Conservation (phyloP, 441 rosid species). For the Adansonia madagascariensis region DNA sequence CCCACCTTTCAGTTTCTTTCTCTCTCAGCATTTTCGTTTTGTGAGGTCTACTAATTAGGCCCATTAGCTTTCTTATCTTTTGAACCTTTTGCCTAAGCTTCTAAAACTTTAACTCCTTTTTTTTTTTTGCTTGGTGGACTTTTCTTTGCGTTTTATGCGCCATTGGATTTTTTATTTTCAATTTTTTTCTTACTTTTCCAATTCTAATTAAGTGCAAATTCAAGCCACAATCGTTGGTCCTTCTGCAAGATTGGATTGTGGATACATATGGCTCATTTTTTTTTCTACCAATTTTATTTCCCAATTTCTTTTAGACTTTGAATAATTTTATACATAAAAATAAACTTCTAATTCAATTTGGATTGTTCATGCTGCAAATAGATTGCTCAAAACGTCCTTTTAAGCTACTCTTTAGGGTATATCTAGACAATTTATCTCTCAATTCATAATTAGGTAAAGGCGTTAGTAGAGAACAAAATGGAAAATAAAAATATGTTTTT, state of each 20-base stretch:
- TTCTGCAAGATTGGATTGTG: conserved; percentile 19
- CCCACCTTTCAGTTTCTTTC: conserved; percentile 30
- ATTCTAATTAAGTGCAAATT: background rate
- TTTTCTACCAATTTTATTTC: too few species aligned
- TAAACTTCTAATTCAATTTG: background rate
- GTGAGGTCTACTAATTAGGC: background rate
- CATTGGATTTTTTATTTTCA: background rate
- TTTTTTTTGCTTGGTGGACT: background rate
- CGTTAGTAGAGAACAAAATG: background rate
- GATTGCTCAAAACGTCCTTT: conserved; percentile 14
- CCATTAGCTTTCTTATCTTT: conserved; percentile 16
- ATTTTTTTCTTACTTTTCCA: background rate
- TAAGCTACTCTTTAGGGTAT: background rate
- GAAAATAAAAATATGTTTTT: background rate
- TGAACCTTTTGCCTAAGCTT: background rate
- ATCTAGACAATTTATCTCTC: background rate
- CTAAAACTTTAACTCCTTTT: background rate
- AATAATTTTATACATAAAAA: background rate
- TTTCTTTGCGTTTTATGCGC: background rate
- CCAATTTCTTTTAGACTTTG: background rate
- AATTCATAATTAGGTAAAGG: conserved; percentile 17
- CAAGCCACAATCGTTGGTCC: background rate
- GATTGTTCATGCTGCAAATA: background rate
- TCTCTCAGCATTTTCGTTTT: background rate
- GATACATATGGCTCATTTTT: too few species aligned